Evolutionary conservation across 2,329 filamentous ascomycete genomes (phyloP).

Genomic region (Pseudogymnoascus sp.): DNA sequence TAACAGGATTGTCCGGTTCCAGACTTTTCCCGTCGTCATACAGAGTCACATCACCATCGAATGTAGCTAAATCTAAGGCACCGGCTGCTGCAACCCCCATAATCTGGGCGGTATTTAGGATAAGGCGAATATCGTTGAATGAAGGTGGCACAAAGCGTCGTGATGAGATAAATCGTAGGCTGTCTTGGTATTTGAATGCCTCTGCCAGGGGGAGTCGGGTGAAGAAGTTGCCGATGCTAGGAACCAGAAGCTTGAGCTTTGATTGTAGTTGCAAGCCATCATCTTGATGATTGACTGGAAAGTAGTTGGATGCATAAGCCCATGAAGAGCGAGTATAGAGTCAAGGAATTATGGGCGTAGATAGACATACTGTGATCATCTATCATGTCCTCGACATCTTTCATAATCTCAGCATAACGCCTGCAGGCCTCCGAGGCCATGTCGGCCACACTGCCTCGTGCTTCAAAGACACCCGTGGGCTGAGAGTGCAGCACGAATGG

Average conservation of each 20-base stretch:
- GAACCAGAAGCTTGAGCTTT: slow-evolving; percentile 86
- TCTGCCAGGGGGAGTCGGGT: slow-evolving; percentile 78
- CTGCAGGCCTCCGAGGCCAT: slow-evolving; percentile 76
- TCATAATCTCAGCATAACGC: slow-evolving; percentile 90
- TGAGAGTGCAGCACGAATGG: slow-evolving; percentile 96
- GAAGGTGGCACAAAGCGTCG: slow-evolving; percentile 89
- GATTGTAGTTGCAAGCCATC: slow-evolving; percentile 61
- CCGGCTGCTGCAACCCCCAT: slow-evolving; percentile 76
- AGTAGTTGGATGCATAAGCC: neutral
- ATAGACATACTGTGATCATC: slow-evolving; percentile 69
- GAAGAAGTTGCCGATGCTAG: slow-evolving; percentile 88
- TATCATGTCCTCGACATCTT: slow-evolving; percentile 84
- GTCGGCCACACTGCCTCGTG: slow-evolving; percentile 53
- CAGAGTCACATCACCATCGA: slow-evolving; percentile 94
- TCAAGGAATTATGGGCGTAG: slow-evolving; percentile 1
- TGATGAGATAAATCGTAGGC: slow-evolving; percentile 76
- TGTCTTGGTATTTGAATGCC: slow-evolving; percentile 86
- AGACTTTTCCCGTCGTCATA: slow-evolving; percentile 85
- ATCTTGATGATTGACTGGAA: slow-evolving; percentile 61
- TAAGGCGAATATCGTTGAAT: slow-evolving; percentile 91
- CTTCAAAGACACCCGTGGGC: slow-evolving; percentile 76
- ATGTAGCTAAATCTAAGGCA: slow-evolving; percentile 77
- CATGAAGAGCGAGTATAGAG: neutral
- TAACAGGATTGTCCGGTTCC: slow-evolving; percentile 66
- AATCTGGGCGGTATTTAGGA: slow-evolving; percentile 89